Conservation (phyloP, 805 yeast species). For the Wickerhamiella brachini region DNA sequence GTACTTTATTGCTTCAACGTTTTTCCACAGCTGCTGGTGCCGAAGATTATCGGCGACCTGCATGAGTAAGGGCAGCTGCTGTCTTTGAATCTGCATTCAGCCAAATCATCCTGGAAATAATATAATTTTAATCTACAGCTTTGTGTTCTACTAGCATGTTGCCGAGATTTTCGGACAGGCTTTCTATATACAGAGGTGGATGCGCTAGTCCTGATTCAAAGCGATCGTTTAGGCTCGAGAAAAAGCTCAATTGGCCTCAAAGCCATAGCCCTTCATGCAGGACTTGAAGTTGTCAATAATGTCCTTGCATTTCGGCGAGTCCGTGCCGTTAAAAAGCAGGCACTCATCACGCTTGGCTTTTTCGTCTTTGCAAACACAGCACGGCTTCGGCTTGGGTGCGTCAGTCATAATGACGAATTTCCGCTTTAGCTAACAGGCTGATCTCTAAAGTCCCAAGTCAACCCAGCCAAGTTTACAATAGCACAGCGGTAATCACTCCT, state of each 20-base stretch:
- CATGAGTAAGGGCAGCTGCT: not conserved
- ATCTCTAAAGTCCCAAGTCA: too few species aligned
- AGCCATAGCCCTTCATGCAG: constrained; percentile 91
- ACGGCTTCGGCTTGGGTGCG: constrained; percentile 66
- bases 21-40: constrained; percentile 28
- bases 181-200: not conserved
- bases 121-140: too few species aligned
- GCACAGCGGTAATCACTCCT: too few species aligned
- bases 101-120: too few species aligned
- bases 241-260: constrained; percentile 26
- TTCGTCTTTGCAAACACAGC: constrained; percentile 87
- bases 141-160: too few species aligned
- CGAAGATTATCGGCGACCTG: constrained; percentile 21
- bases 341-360: constrained; percentile 80
- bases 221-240: too few species aligned
- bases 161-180: too few species aligned
- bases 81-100: too few species aligned
- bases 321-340: constrained; percentile 67
- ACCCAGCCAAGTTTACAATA: too few species aligned
- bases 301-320: constrained; percentile 64
- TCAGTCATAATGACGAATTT: not conserved
- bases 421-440: not conserved
- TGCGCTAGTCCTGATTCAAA: too few species aligned
- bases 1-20: constrained; percentile 13
- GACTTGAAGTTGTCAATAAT: constrained; percentile 58